Percentiles rank a stretch among this genome's conserved stretches.
These are phyloP conservation scores for Suhomyces coccinellae DNA, from an alignment of 1,139 yeast species.

Conservation along the genomic window DNA sequence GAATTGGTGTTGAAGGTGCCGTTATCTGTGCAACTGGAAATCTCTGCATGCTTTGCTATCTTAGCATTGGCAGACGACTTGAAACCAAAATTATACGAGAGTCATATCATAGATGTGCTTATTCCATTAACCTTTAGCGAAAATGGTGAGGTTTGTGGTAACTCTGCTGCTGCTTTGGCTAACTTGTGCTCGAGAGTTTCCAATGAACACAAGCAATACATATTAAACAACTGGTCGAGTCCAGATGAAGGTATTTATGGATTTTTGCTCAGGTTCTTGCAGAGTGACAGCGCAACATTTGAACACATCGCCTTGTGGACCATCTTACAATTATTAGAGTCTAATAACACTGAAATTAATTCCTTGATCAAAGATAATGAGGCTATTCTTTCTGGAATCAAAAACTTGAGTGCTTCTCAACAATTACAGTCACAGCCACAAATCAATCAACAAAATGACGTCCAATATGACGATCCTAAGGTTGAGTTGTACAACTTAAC, in stretches of 20 bases:
- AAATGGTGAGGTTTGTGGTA: constrained; percentile 96
- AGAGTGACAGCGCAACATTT: constrained; percentile 89
- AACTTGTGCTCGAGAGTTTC: constrained; percentile 86
- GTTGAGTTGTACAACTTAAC: constrained; percentile 73
- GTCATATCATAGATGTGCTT: constrained; percentile 84
- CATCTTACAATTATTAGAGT: constrained; percentile 85
- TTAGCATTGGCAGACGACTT: constrained; percentile 95
- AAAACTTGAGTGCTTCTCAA: constrained; percentile 46
- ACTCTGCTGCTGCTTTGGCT: constrained; percentile 97
- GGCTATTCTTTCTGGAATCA: constrained; percentile 57
- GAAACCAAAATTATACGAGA: constrained; percentile 78
- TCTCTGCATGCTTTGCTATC: constrained; percentile 96
- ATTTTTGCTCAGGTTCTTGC: constrained; percentile 76
- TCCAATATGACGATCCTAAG: constrained; percentile 61
- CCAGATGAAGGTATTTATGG: constrained; percentile 88
- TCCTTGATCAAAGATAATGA: constrained; percentile 61
- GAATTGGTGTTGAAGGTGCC: constrained; percentile 84
- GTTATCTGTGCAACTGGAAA: constrained; percentile 89
- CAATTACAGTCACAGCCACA: constrained; percentile 36
- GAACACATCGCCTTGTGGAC: constrained; percentile 99
- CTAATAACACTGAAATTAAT: constrained; percentile 72
- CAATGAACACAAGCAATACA: constrained; percentile 70
- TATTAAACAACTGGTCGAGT: constrained; percentile 73
- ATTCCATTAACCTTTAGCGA: constrained; percentile 87
- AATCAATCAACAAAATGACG: constrained; percentile 27